Percentiles rank a stretch among this genome's conserved stretches.
These are phyloP conservation scores for Ormosia semicastrata DNA, from an alignment of 306 rosid species.

Conservation along the genomic window DNA sequence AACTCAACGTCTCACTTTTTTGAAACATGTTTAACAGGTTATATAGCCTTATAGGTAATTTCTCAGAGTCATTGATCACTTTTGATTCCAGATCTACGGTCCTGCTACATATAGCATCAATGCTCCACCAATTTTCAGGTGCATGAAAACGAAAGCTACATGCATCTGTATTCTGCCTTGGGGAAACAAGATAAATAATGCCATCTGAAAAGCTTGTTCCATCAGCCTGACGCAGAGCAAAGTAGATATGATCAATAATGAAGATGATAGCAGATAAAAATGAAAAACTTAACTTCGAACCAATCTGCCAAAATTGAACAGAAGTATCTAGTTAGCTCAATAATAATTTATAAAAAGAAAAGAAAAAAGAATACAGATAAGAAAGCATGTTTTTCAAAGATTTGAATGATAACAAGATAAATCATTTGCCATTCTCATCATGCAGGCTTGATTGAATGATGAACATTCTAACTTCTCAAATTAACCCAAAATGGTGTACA, in stretches of 20 bases:
- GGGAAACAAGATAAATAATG: no score
- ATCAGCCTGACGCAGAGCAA: not conserved
- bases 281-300: no score
- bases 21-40: no score
- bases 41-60: no score
- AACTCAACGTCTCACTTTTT: no score
- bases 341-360: not conserved
- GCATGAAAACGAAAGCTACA: no score
- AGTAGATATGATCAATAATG: slow-evolving; percentile 15
- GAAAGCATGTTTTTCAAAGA: not conserved
- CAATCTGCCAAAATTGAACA: slow-evolving; percentile 1
- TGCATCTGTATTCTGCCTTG: no score
- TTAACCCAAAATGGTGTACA: not conserved
- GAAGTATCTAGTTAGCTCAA: not conserved
- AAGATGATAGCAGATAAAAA: slow-evolving; percentile 3
- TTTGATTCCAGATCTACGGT: no score
- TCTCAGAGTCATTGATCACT: no score
- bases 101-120: no score
- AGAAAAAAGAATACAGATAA: not conserved
- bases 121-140: no score
- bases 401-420: not conserved
- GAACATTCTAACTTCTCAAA: not conserved
- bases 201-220: slow-evolving; percentile 1
- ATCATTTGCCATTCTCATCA: not conserved
- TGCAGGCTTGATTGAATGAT: not conserved